Evolutionary conservation across 495 filamentous ascomycete genomes (phyloP), one percentile per base, ranked within the genome.

Genomic region (Penicillium canescens): DNA sequence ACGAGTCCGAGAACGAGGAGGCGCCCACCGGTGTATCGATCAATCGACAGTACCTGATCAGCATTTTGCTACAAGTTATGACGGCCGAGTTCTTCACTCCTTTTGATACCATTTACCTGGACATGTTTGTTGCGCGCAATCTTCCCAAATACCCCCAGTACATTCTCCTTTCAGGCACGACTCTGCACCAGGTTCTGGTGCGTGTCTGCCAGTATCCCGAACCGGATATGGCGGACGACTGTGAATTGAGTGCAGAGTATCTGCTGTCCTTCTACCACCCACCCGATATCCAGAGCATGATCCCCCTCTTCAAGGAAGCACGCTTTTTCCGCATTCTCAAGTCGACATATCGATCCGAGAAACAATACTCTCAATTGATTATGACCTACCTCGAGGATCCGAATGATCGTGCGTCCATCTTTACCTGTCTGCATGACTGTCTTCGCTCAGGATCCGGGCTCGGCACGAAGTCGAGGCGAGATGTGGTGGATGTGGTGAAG

Each of bases 41-140:
- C 48, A 92, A 95, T 58, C 82, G 94, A 24, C 94, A 97, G 70
- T 92, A 91, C 65, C 79, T 98, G 47, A 81, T 96, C 53, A 93
- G 86, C 43, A 94, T 96, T 37, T 69, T 98, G 46, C 78, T 96
- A 23, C 91, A 96, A 63, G 84, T 96, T 23, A 94, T 98, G 90
- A 85, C 82, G 46, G 68, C 83, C 9, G 63, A 76, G 13, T 82
- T 84, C 9, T 97, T 95, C 62, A 78, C 82, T 4, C 61, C 83
- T n/a, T 82, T 87, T 52, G 90, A 97, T 68, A 91, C 87, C 23
- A 90, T 98, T 51, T 98, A 95, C 68, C 80, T 98, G 33, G 88
- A 98, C 66, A 98, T 98, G 90, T 98, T 98, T 64, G 85, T 98
- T 67, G 93, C 94, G 40, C 87, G 94, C 51, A 98, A 96, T 61